phyloP scores from a whole-genome alignment of 768 basidiomycete genomes.

The Rhodosporidiobolus odoratus region DNA sequence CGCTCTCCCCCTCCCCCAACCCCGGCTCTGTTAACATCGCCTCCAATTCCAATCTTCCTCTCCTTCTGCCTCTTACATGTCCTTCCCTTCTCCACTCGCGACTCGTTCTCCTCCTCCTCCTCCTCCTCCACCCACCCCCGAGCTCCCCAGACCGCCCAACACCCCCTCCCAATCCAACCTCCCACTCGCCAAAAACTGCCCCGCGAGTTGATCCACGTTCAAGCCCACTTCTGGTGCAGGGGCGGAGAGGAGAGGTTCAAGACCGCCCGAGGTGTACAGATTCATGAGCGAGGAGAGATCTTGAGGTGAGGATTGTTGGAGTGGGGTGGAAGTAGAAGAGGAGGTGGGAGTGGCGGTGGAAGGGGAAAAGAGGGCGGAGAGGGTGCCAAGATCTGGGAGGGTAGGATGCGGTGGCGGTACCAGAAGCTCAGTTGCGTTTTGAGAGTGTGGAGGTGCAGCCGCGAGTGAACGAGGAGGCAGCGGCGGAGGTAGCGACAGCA shows the following conservation, averaged over 20 bases:
- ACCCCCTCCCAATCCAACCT: conserved; percentile 16
- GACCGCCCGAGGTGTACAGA: conserved; percentile 5
- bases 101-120: background rate
- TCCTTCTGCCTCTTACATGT: no score
- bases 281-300: conserved; percentile 16
- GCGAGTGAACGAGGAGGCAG: background rate
- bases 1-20: conserved; percentile 2
- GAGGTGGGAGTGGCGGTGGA: background rate
- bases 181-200: conserved; percentile 20
- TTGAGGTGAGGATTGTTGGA: conserved; percentile 2
- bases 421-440: background rate
- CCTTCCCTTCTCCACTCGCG: background rate
- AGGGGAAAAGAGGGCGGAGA: conserved; percentile 7
- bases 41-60: conserved; percentile 4
- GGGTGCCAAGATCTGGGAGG: background rate
- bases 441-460: background rate
- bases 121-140: background rate
- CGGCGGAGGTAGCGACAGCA: background rate
- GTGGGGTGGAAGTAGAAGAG: background rate
- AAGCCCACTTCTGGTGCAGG: background rate
- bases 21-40: conserved; percentile 9
- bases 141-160: background rate
- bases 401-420: background rate
- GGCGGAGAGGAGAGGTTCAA: background rate
- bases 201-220: conserved; percentile 17